Percentiles rank a stretch among this genome's conserved stretches.
phyloP scores from a whole-genome alignment of 225 moss, liverwort and hornwort species.

The Bryum argenteum region DNA sequence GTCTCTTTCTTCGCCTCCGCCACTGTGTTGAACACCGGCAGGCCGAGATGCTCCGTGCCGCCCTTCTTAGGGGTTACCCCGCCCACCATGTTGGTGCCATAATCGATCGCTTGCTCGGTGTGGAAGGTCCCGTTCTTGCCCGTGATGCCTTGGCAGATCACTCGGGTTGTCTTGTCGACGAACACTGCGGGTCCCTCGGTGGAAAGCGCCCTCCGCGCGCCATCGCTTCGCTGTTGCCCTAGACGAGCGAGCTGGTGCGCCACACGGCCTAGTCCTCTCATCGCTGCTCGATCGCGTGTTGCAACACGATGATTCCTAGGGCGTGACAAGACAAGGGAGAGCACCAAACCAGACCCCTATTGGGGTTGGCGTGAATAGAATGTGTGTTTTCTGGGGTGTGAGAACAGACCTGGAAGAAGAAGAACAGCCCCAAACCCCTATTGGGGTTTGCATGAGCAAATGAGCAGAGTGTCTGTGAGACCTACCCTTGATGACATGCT shows the following conservation, averaged over 20 bases:
- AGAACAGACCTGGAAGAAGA: too few species aligned
- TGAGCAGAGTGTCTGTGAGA: too few species aligned
- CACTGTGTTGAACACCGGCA: slow-evolving; percentile 64
- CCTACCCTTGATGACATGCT: too few species aligned
- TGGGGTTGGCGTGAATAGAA: too few species aligned
- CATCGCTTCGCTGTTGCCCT: slow-evolving; percentile 25
- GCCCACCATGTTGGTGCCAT: slow-evolving; percentile 69
- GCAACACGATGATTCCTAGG: slow-evolving; percentile 17
- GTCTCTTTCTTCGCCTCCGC: slow-evolving; percentile 65
- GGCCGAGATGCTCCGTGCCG: slow-evolving; percentile 61
- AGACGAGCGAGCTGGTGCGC: slow-evolving; percentile 44
- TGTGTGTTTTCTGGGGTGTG: too few species aligned
- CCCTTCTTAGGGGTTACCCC: slow-evolving; percentile 73
- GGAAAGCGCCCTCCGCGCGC: slow-evolving; percentile 45
- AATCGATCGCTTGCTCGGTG: slow-evolving; percentile 70
- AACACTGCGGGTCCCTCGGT: slow-evolving; percentile 54
- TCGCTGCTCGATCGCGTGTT: slow-evolving; percentile 7
- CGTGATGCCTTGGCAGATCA: slow-evolving; percentile 69
- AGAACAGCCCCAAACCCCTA: too few species aligned
- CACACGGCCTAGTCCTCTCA: slow-evolving; percentile 44
- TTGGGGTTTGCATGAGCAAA: too few species aligned
- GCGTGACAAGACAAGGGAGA: neutral
- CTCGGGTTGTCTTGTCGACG: slow-evolving; percentile 70
- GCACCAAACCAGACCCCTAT: too few species aligned
- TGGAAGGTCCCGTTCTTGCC: slow-evolving; percentile 70